Evolutionary conservation across 176 grass and related monocot genomes (phyloP).

Genomic region (Olyra latifolia): DNA sequence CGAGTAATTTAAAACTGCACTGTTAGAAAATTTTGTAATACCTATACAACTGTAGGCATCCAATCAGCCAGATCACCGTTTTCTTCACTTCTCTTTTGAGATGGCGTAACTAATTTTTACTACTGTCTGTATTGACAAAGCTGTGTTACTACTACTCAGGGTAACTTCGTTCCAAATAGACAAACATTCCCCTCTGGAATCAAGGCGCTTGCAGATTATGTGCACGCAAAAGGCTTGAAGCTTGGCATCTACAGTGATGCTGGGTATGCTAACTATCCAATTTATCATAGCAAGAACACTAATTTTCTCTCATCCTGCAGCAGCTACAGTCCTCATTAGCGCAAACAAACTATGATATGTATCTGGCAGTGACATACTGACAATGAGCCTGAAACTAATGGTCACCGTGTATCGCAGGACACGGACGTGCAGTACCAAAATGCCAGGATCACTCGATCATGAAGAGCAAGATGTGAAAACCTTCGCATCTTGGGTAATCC

Average conservation of each 20-base stretch:
- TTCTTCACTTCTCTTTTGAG: neutral
- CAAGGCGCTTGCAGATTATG: conserved; percentile 81
- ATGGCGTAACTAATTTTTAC: neutral
- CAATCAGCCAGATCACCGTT: neutral
- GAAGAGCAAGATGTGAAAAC: conserved; percentile 94
- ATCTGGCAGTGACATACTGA: neutral
- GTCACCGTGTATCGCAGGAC: conserved; percentile 36
- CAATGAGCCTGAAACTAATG: conserved; percentile 14
- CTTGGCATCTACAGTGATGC: conserved; percentile 92
- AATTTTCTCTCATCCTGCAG: neutral
- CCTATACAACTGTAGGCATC: neutral
- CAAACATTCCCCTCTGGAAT: conserved; percentile 80
- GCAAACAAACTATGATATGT: neutral
- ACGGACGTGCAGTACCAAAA: conserved; percentile 66
- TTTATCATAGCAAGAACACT: conserved; percentile 11
- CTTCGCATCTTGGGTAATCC: conserved; percentile 76
- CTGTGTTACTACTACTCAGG: conserved; percentile 47
- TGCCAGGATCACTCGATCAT: conserved; percentile 85
- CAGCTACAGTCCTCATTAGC: conserved; percentile 19
- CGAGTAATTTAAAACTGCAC: neutral
- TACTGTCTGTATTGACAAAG: conserved; percentile 22
- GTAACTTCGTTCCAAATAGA: conserved; percentile 64
- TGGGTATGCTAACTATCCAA: conserved; percentile 56
- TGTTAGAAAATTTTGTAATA: neutral
- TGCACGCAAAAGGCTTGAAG: conserved; percentile 80